Evolutionary conservation across 805 yeast genomes (phyloP).

Genomic region (Pichia exigua): DNA sequence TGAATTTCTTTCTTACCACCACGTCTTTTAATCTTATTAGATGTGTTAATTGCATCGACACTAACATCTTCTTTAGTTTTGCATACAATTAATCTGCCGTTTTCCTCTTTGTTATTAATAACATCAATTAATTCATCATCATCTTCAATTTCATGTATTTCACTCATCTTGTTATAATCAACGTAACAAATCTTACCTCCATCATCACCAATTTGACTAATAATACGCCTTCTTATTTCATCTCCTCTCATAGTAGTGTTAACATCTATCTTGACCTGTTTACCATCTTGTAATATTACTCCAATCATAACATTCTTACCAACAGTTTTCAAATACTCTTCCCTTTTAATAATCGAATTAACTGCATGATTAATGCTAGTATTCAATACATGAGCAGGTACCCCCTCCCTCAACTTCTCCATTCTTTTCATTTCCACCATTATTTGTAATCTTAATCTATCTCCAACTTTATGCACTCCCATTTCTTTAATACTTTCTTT

Average conservation of each 20-base stretch:
- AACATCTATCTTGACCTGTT: conserved; percentile 58
- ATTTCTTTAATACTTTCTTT: conserved; percentile 57
- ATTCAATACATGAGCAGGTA: conserved; percentile 17
- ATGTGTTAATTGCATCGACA: conserved; percentile 47
- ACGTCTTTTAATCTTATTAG: conserved; percentile 28
- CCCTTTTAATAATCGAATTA: neutral
- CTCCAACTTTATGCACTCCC: conserved; percentile 76
- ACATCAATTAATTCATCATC: neutral
- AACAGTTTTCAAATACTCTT: neutral
- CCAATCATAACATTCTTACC: conserved; percentile 30
- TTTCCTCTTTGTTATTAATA: conserved; percentile 22
- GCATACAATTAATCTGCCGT: conserved; percentile 56
- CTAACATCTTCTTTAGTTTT: conserved; percentile 38
- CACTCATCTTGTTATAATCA: conserved; percentile 30
- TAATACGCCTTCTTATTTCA: conserved; percentile 54
- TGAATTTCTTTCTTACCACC: neutral
- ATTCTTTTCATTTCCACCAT: conserved; percentile 43
- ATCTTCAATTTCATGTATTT: conserved; percentile 46
- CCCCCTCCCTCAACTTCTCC: conserved; percentile 19
- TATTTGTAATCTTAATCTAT: conserved; percentile 60
- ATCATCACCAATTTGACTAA: conserved; percentile 13
- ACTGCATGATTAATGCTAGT: conserved; percentile 12
- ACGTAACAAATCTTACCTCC: conserved; percentile 54
- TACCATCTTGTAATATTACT: conserved; percentile 70
- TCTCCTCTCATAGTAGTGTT: conserved; percentile 76